phyloP scores from a whole-genome alignment of 2,329 filamentous ascomycete genomes.

The Verticillium tricorpus region DNA sequence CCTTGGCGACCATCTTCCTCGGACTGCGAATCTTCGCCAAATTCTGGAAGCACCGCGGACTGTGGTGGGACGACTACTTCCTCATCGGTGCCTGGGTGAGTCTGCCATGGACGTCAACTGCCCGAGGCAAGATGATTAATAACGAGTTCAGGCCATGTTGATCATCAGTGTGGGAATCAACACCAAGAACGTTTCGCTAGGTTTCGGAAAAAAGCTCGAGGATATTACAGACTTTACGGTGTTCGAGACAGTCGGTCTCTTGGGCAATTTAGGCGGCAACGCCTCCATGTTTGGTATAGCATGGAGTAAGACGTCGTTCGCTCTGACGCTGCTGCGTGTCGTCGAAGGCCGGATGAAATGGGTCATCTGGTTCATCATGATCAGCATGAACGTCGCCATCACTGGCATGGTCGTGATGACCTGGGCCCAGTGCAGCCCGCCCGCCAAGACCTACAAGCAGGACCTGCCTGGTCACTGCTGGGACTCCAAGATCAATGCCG shows the following conservation, averaged over 20 bases:
- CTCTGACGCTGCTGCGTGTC: slow-evolving; percentile 22
- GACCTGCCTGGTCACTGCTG: slow-evolving; percentile 17
- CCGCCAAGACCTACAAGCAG: slow-evolving; percentile 17
- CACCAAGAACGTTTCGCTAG: slow-evolving; percentile 10
- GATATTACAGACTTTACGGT: slow-evolving; percentile 7
- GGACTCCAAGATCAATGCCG: slow-evolving; percentile 19
- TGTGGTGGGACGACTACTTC: slow-evolving; percentile 16
- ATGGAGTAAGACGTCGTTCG: slow-evolving; percentile 24
- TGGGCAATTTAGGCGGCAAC: slow-evolving; percentile 12
- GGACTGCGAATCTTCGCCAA: slow-evolving; percentile 19
- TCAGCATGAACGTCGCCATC: slow-evolving; percentile 15
- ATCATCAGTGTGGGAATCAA: slow-evolving; percentile 6
- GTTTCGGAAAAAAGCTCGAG: slow-evolving; percentile 11
- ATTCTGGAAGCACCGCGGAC: slow-evolving; percentile 10
- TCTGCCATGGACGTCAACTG: background rate
- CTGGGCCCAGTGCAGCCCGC: slow-evolving; percentile 8
- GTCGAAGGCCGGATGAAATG: slow-evolving; percentile 15
- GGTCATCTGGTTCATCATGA: slow-evolving; percentile 21
- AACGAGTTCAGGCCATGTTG: background rate
- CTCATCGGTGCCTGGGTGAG: slow-evolving; percentile 16
- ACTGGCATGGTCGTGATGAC: background rate
- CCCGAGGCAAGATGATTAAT: background rate
- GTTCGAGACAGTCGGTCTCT: slow-evolving; percentile 8
- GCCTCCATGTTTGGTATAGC: slow-evolving; percentile 17
- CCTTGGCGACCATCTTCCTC: slow-evolving; percentile 14